phyloP scores from a whole-genome alignment of 352 stramenopile species.

The Phytophthora tubulina region DNA sequence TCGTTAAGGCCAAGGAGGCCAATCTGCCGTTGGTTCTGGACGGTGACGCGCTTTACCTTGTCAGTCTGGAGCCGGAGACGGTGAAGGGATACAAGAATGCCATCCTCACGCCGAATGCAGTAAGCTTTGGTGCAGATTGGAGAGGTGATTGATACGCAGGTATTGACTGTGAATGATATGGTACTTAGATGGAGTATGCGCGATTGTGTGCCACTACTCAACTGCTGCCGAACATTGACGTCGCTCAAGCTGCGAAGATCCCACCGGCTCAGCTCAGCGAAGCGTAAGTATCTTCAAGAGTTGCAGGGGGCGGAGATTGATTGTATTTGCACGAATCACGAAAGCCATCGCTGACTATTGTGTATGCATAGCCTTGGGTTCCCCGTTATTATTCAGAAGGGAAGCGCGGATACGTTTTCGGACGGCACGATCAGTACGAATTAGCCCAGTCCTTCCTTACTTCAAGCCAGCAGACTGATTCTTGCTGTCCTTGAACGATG shows the following conservation, averaged over 20 bases:
- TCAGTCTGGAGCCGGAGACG: constrained; percentile 78
- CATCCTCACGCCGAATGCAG: constrained; percentile 96
- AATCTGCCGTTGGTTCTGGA: constrained; percentile 94
- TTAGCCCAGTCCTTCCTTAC: background rate
- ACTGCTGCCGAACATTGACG: constrained; percentile 58
- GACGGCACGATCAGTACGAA: constrained; percentile 73
- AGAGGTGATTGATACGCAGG: background rate
- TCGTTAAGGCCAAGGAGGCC: constrained; percentile 63
- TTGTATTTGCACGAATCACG: background rate
- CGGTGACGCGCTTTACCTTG: constrained; percentile 94
- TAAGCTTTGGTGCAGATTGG: constrained; percentile 24
- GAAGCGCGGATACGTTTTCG: constrained; percentile 78
- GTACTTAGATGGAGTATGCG: constrained; percentile 84
- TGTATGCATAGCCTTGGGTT: constrained; percentile 62
- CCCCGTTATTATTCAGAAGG: constrained; percentile 90
- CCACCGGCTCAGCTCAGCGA: constrained; percentile 57
- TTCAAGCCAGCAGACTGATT: background rate
- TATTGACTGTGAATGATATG: constrained; percentile 13
- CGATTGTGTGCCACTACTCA: constrained; percentile 66
- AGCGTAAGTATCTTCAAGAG: constrained; percentile 51
- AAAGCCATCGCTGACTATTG: background rate
- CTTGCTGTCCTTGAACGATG: background rate
- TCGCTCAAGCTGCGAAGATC: constrained; percentile 62
- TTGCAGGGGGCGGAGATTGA: background rate
- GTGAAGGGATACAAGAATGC: constrained; percentile 74